Percentiles rank a stretch among this genome's conserved stretches.
phyloP scores from a whole-genome alignment of 192 early-diverging fungal genomes.

The Ambispora gerdemannii region DNA sequence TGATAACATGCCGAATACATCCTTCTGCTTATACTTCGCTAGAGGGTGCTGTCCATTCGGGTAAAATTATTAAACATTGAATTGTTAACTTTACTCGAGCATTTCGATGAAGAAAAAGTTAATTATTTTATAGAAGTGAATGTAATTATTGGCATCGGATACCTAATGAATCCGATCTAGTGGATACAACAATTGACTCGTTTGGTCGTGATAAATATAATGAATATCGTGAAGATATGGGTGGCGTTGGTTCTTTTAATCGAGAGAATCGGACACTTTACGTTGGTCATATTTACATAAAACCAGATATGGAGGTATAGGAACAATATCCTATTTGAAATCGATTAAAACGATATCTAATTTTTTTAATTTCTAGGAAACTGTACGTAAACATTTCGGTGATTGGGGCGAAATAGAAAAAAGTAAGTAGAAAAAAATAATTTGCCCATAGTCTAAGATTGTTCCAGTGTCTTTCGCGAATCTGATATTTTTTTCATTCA shows the following conservation, averaged over 20 bases:
- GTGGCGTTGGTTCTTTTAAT: slow-evolving; percentile 78
- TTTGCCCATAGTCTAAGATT: background rate
- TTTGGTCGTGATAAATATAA: slow-evolving; percentile 79
- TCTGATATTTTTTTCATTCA: slow-evolving; percentile 19
- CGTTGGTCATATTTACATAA: slow-evolving; percentile 56
- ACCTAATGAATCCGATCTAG: slow-evolving; percentile 43
- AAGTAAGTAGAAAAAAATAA: slow-evolving; percentile 39
- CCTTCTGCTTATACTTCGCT: slow-evolving; percentile 84
- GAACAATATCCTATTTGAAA: background rate
- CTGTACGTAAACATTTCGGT: slow-evolving; percentile 63
- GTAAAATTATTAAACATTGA: too few relatives aligned
- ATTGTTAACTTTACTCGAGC: too few relatives aligned
- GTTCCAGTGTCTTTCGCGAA: background rate
- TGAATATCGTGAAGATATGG: slow-evolving; percentile 56
- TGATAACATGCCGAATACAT: slow-evolving; percentile 55
- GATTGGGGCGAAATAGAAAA: slow-evolving; percentile 77
- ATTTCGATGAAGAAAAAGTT: too few relatives aligned
- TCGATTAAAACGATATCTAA: background rate
- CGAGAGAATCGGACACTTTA: slow-evolving; percentile 73
- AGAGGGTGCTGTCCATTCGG: slow-evolving; percentile 76
- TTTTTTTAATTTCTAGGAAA: slow-evolving; percentile 30
- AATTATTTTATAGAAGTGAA: slow-evolving; percentile 32
- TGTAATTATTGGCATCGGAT: slow-evolving; percentile 54
- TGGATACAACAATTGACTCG: slow-evolving; percentile 63
- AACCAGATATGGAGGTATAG: slow-evolving; percentile 42